A percentile compares a stretch with the other conserved stretches of the same genome.
These are phyloP conservation scores for Dianthus caryophyllus DNA, from an alignment of 148 eudicot genomes.

Conservation along the genomic window DNA sequence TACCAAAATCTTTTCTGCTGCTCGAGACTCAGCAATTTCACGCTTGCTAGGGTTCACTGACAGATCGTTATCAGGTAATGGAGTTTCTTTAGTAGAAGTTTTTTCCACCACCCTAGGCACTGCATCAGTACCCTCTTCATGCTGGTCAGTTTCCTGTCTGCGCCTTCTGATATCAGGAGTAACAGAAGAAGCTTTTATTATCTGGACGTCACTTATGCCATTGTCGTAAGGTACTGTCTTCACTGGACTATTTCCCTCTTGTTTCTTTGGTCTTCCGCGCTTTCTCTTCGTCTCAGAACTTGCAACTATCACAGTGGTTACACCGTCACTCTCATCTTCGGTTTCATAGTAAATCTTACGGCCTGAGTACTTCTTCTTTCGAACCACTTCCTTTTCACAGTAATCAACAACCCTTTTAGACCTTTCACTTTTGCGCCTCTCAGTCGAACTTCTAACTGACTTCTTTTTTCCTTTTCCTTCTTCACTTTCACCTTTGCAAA, in stretches of 20 bases:
- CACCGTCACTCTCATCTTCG: slow-evolving; percentile 14
- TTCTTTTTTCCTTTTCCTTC: slow-evolving; percentile 12
- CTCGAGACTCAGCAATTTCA: slow-evolving; percentile 1
- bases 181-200: slow-evolving; percentile 20
- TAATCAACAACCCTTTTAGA: slow-evolving; percentile 21
- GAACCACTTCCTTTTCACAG: slow-evolving; percentile 20
- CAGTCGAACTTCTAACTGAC: slow-evolving; percentile 16
- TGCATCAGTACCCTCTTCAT: slow-evolving; percentile 19
- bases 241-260: slow-evolving; percentile 11
- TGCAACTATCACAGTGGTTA: background rate
- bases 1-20: slow-evolving; percentile 42
- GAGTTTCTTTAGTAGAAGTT: slow-evolving; percentile 4
- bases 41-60: slow-evolving; percentile 19
- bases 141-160: slow-evolving; percentile 8
- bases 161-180: slow-evolving; percentile 22
- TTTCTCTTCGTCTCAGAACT: slow-evolving; percentile 19
- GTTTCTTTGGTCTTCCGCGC: slow-evolving; percentile 40
- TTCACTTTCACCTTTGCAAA: slow-evolving; percentile 13
- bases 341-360: slow-evolving; percentile 7
- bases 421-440: slow-evolving; percentile 39
- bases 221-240: slow-evolving; percentile 21
- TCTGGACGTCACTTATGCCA: slow-evolving; percentile 10
- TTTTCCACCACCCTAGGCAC: background rate
- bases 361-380: slow-evolving; percentile 21
- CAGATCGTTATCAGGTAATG: slow-evolving; percentile 11